Base-by-base conservation (phyloP, 306 rosid genomes). In the Ormosia semicastrata region DNA sequence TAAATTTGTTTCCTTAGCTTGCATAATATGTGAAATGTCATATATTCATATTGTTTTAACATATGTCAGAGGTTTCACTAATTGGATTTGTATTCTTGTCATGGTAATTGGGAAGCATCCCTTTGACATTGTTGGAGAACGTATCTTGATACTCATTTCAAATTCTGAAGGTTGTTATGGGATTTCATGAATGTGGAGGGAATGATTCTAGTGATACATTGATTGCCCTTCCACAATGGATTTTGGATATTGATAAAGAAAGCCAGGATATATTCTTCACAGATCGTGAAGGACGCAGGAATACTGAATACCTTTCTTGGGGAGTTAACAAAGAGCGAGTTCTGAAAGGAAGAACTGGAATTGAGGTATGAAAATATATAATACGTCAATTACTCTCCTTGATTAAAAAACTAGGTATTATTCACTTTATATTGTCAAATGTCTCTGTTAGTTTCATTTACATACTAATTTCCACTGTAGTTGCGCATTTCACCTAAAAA, bases 271-370 rank as follows among this genome's bases (percentile, higher is more conserved):
- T 95, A 88, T 95, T 90, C 90, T 95, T 95, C 87, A 93, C 96
- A 13, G 99, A 95, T 84, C 92, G 97, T 74, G 97, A 93, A 87
- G 99, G 99, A 79, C 89, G 91, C 89, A 95, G 98, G 83, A 95
- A 92, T 78, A 87, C 92, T 29, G 98, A 95, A 83, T 95, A 94
- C 78, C 89, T 93, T 56, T 93, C 99, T 60, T 93, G 96, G 98
- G 99, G 99, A 56, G 72, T 91, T 75, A 98, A 95, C 82, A 93
- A 90, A 90, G 99, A 93, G 77, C 82, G 99, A 57, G 96, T 93
- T 88, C 86, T 95, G 52, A 92, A 85, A 68, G 99, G 99, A 80
- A 90, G 99, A 90, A 93, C 99, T 84, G 97, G 96, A 78, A 88
- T 93, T 58, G 99, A 95, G 97, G 99, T 95, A 84, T 73, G 65